Conservation (phyloP, 2,329 filamentous ascomycete genomes). For the Ophiostoma himal-ulmi region DNA sequence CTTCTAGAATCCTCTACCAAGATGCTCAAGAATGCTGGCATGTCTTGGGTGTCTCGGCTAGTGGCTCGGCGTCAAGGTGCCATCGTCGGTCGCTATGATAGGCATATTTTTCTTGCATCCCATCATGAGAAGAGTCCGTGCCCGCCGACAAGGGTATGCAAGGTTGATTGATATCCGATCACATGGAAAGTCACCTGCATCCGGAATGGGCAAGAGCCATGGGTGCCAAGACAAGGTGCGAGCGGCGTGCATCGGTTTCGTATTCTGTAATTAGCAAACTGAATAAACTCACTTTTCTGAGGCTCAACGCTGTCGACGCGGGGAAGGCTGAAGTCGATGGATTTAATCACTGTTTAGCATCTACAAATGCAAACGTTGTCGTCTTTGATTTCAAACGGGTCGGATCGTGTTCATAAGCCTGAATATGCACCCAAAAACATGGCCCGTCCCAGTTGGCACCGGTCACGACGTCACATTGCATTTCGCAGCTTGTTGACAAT, state of each 20-base stretch:
- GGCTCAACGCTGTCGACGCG: background rate
- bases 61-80: constrained; percentile 13
- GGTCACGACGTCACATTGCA: background rate
- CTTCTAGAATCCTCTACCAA: constrained; percentile 19
- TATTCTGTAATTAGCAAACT: constrained; percentile 1
- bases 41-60: constrained; percentile 16
- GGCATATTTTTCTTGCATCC: background rate
- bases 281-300: background rate
- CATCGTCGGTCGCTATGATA: background rate
- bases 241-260: background rate
- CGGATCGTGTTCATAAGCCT: background rate
- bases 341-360: background rate
- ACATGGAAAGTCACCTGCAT: constrained; percentile 4
- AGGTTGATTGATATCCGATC: background rate
- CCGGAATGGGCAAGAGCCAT: background rate
- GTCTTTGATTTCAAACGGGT: background rate
- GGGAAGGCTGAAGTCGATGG: background rate
- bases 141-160: background rate
- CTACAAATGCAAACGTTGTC: background rate
- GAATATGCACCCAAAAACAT: background rate
- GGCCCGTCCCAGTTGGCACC: background rate
- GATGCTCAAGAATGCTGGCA: constrained; percentile 10
- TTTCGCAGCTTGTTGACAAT: background rate
- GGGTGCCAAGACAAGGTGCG: background rate
- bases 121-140: background rate